phyloP scores from a whole-genome alignment of 73 alveolate genomes.

The Symbiodinium pilosum region DNA sequence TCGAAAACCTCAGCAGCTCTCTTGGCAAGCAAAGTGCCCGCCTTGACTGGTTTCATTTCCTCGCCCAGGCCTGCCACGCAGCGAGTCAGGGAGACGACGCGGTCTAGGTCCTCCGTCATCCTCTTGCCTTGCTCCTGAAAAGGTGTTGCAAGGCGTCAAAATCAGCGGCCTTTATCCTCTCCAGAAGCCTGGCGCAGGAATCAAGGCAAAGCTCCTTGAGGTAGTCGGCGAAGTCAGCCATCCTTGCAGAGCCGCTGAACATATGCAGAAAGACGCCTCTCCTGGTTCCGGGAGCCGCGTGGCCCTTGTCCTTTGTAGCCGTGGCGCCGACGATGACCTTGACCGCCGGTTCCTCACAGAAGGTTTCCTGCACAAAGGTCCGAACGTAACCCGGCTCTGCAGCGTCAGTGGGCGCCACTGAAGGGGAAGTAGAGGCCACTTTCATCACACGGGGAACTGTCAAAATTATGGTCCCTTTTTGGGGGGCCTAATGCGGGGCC shows the following conservation, averaged over 20 bases:
- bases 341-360: too few relatives aligned
- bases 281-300: too few relatives aligned
- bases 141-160: background rate
- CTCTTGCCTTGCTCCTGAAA: background rate
- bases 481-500: too few relatives aligned
- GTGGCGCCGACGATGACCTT: too few relatives aligned
- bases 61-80: background rate
- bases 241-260: background rate
- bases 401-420: too few relatives aligned
- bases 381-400: background rate
- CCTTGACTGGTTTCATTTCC: background rate
- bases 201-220: background rate
- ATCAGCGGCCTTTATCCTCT: background rate
- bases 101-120: background rate
- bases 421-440: background rate
- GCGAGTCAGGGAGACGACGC: too few relatives aligned
- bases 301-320: too few relatives aligned
- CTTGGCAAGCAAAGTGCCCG: slow-evolving; percentile 23
- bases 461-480: too few relatives aligned
- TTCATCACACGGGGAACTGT: too few relatives aligned
- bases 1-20: background rate
- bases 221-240: background rate
- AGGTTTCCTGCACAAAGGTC: too few relatives aligned
- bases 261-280: background rate
- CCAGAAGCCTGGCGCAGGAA: background rate